Percentiles rank a stretch among this genome's conserved stretches.
Conservation (phyloP, 805 yeast genomes). For the Brettanomyces nanus region DNA sequence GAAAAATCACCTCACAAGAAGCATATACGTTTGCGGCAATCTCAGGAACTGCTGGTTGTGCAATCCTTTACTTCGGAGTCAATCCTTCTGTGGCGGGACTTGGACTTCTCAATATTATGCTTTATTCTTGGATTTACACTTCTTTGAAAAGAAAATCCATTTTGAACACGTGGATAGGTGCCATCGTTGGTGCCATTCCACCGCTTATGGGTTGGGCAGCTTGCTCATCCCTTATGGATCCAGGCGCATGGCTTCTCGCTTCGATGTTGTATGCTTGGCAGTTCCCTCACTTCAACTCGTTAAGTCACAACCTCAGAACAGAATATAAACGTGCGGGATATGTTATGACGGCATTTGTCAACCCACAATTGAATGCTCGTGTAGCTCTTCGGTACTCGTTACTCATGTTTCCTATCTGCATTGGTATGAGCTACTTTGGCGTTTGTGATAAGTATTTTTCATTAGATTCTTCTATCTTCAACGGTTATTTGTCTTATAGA, state of each 20-base stretch:
- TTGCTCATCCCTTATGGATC: constrained; percentile 67
- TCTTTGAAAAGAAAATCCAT: constrained; percentile 80
- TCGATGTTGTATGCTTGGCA: constrained; percentile 94
- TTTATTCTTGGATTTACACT: constrained; percentile 89
- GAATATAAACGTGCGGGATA: constrained; percentile 93
- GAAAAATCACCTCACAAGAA: constrained; percentile 62
- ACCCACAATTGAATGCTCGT: constrained; percentile 86
- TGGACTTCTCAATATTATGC: constrained; percentile 72
- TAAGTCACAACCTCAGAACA: constrained; percentile 78
- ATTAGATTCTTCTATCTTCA: constrained; percentile 72
- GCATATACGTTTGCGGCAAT: constrained; percentile 75
- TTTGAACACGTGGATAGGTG: constrained; percentile 96
- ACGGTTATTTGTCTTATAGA: constrained; percentile 78
- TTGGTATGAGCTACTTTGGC: constrained; percentile 68
- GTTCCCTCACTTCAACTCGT: constrained; percentile 93
- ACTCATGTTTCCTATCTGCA: constrained; percentile 90
- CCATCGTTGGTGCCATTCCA: constrained; percentile 97
- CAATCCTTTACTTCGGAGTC: constrained; percentile 68
- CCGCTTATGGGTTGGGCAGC: constrained; percentile 99
- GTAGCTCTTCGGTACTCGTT: constrained; percentile 86
- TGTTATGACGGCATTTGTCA: constrained; percentile 93
- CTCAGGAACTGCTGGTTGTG: constrained; percentile 65
- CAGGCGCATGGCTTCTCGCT: constrained; percentile 94
- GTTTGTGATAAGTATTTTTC: constrained; percentile 78
- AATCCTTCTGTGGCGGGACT: constrained; percentile 75